A percentile compares a stretch with the other conserved stretches of the same genome.
Conservation (phyloP, 495 filamentous ascomycete genomes). For the Pseudoneurospora amorphoporcata region DNA sequence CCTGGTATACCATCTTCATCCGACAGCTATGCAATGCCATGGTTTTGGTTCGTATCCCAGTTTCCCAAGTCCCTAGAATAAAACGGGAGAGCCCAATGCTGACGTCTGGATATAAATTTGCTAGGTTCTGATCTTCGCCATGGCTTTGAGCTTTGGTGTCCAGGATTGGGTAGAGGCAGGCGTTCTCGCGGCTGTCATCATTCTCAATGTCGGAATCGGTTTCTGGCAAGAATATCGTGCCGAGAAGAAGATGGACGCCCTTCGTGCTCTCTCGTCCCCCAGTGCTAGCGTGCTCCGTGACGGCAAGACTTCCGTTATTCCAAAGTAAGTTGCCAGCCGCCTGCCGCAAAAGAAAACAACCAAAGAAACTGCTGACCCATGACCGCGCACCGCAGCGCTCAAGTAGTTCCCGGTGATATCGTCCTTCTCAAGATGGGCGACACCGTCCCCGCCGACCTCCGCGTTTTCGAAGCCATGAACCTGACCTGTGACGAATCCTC, state of each 20-base stretch:
- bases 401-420: conserved; percentile 77
- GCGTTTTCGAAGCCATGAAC: conserved; percentile 72
- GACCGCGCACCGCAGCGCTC: conserved; percentile 35
- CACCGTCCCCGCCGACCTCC: conserved; percentile 68
- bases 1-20: conserved; percentile 55
- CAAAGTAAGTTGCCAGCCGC: conserved; percentile 33
- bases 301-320: conserved; percentile 51
- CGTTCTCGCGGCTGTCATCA: conserved; percentile 70
- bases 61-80: neutral
- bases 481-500: conserved; percentile 32
- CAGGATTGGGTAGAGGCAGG: conserved; percentile 74
- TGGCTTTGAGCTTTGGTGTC: conserved; percentile 73
- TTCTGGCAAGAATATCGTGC: conserved; percentile 80
- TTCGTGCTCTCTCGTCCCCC: conserved; percentile 68
- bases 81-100: neutral
- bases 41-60: conserved; percentile 42
- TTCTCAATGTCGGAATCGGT: conserved; percentile 67
- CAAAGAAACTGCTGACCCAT: conserved; percentile 1
- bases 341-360: neutral
- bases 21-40: conserved; percentile 60
- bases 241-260: conserved; percentile 77
- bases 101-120: neutral
- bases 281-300: conserved; percentile 68
- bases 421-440: conserved; percentile 74
- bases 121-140: conserved; percentile 73